phyloP scores from a whole-genome alignment of 495 filamentous ascomycete genomes.

The Tetracladium marchalianum region DNA sequence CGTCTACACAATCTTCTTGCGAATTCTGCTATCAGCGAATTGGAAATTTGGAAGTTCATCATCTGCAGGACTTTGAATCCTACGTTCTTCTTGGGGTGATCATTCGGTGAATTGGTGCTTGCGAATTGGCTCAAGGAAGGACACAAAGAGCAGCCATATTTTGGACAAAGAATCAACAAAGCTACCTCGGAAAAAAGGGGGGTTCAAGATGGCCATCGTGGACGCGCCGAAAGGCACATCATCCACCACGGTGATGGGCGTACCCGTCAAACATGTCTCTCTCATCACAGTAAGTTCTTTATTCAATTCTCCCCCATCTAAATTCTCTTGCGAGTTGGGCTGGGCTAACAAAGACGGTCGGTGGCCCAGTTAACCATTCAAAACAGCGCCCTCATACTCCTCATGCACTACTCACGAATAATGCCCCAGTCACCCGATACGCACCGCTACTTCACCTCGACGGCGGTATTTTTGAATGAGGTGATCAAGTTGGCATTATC shows the following conservation, averaged over 20 bases:
- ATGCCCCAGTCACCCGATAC: conserved; percentile 69
- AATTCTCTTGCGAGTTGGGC: not conserved
- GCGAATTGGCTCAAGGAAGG: not conserved
- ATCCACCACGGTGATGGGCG: conserved; percentile 42
- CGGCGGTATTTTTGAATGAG: conserved; percentile 90
- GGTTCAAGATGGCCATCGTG: conserved; percentile 6
- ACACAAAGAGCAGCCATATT: too few species aligned
- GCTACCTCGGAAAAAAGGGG: not conserved
- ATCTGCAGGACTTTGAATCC: too few species aligned
- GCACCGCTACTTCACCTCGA: conserved; percentile 85
- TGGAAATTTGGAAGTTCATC: too few species aligned
- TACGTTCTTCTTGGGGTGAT: too few species aligned
- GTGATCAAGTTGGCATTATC: conserved; percentile 82
- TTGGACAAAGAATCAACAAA: too few species aligned
- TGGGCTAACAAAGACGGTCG: not conserved
- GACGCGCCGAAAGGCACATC: conserved; percentile 6
- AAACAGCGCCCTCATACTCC: conserved; percentile 66
- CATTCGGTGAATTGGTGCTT: not conserved
- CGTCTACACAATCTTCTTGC: too few species aligned
- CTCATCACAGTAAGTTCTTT: conserved; percentile 65
- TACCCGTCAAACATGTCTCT: conserved; percentile 69
- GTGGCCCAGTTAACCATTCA: conserved; percentile 59
- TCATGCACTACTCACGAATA: conserved; percentile 86
- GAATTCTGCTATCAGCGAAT: too few species aligned
- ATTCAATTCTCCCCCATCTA: not conserved